Evolutionary conservation across 148 eudicot genomes (phyloP), one percentile per base, ranked within the genome.

Genomic region (Fallopia convolvulus): DNA sequence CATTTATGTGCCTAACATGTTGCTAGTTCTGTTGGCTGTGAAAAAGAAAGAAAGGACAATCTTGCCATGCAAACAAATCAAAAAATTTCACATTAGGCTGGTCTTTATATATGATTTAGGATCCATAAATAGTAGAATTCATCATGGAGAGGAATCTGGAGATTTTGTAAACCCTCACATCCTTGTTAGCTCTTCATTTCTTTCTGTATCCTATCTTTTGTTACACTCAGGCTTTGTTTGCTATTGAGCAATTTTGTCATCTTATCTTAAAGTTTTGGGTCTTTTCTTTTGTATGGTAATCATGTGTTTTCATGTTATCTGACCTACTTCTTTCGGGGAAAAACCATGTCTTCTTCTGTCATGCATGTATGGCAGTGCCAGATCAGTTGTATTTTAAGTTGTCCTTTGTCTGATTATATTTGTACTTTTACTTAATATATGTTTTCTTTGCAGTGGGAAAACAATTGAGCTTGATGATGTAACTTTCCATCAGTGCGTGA

Each of bases 401-500:
- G n/a, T 68, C 48, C 23, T 50, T 75, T 50, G 40, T 9, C 52
- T 52, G 70, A 3, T 47, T 39, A 55, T 76, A 21, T 8, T 61
- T 9, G 70, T 55, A 60, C 55, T 33, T 58, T 56, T 68, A 68
- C 76, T 76, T 46, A 39, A 42, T 10, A 66, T 78, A 5, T 33
- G 49, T 46, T 70, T 77, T 33, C 81, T 74, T 79, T 84, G 79
- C 94, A 95, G 99, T 84, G 99, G 97, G 81, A 95, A 95, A 84
- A 89, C 97, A 60, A 95, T 95, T 77, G 99, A 95, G 88, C 90
- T 93, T 23, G 99, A 95, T 81, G 99, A 95, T 86, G 99, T 95
- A 63, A 95, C 99, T 72, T 95, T 95, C 85, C 99, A 95, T 82
- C 99, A 93, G 77, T 95, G 99, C 79, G 99, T 95, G 74, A 95